Conservation (phyloP, 2,329 filamentous ascomycete genomes). For the Colletotrichum caudatum region DNA sequence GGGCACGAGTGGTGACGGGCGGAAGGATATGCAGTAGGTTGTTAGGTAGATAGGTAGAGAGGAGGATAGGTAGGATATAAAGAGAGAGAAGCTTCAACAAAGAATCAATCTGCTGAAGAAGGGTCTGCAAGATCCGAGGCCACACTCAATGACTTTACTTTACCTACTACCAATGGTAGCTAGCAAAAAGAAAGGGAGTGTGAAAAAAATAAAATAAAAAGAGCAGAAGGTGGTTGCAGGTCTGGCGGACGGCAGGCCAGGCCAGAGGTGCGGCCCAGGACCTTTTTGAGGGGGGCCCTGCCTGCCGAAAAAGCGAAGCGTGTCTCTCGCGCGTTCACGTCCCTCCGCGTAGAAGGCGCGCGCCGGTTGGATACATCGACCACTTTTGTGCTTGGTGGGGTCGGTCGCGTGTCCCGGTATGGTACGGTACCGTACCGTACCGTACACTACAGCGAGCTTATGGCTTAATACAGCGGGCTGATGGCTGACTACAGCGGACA, state of each 20-base stretch:
- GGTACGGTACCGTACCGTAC: too few species aligned
- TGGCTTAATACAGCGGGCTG: neutral
- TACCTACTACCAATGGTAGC: neutral
- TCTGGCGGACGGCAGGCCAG: slow-evolving; percentile 45
- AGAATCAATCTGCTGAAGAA: slow-evolving; percentile 14
- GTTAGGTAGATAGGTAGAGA: neutral
- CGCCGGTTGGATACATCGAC: neutral
- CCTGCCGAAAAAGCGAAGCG: slow-evolving; percentile 28
- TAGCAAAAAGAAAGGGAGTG: neutral
- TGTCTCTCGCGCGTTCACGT: slow-evolving; percentile 27
- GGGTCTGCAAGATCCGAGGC: slow-evolving; percentile 15
- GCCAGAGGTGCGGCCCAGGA: slow-evolving; percentile 45
- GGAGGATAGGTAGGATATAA: slow-evolving; percentile 2
- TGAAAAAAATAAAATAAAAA: slow-evolving; percentile 22
- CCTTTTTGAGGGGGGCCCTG: slow-evolving; percentile 46
- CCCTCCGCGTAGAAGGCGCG: slow-evolving; percentile 24
- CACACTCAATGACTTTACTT: neutral
- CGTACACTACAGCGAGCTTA: too few species aligned
- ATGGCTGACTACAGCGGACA: neutral
- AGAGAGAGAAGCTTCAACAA: slow-evolving; percentile 13
- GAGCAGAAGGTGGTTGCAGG: slow-evolving; percentile 43
- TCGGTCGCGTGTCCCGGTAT: neutral
- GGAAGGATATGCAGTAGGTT: slow-evolving; percentile 2
- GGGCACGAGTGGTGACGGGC: neutral
- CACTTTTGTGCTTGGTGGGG: slow-evolving; percentile 1